Evolutionary conservation across 371 early-diverging fungal species (phyloP).

Genomic region (Mucor mucedo): DNA sequence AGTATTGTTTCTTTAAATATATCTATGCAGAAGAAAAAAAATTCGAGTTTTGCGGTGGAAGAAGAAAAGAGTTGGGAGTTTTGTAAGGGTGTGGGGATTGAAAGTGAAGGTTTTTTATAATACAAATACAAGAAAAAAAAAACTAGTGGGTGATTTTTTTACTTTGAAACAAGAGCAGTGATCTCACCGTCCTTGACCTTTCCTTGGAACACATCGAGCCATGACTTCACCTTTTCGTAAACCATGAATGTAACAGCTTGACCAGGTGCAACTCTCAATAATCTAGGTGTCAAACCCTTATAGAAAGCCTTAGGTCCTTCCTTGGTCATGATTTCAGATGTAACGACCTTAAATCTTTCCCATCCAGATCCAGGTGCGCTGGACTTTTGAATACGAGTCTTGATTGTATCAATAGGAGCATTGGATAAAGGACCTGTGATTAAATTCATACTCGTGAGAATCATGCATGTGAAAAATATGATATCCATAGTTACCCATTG

Average conservation of each 20-base stretch:
- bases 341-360: slow-evolving; percentile 79
- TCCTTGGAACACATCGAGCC: slow-evolving; percentile 67
- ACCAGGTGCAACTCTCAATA: slow-evolving; percentile 89
- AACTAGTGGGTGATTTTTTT: slow-evolving; percentile 2
- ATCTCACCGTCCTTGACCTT: slow-evolving; percentile 48
- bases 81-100: too few relatives aligned
- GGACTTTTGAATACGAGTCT: slow-evolving; percentile 95
- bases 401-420: slow-evolving; percentile 98
- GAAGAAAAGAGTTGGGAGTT: too few relatives aligned
- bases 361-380: slow-evolving; percentile 79
- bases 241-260: slow-evolving; percentile 90
- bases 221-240: slow-evolving; percentile 81
- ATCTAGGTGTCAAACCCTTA: slow-evolving; percentile 94
- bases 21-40: too few relatives aligned
- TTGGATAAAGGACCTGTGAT: slow-evolving; percentile 85
- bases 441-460: slow-evolving; percentile 8
- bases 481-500: slow-evolving; percentile 67
- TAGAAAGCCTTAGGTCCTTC: slow-evolving; percentile 95
- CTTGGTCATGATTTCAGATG: slow-evolving; percentile 76
- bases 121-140: too few relatives aligned
- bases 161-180: slow-evolving; percentile 22
- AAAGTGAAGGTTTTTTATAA: too few relatives aligned
- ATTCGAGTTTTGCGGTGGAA: too few relatives aligned
- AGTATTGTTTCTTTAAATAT: too few relatives aligned
- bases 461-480: slow-evolving; percentile 3